Base-by-base conservation (phyloP, 306 rosid genomes). In the Phaseolus lunatus region DNA sequence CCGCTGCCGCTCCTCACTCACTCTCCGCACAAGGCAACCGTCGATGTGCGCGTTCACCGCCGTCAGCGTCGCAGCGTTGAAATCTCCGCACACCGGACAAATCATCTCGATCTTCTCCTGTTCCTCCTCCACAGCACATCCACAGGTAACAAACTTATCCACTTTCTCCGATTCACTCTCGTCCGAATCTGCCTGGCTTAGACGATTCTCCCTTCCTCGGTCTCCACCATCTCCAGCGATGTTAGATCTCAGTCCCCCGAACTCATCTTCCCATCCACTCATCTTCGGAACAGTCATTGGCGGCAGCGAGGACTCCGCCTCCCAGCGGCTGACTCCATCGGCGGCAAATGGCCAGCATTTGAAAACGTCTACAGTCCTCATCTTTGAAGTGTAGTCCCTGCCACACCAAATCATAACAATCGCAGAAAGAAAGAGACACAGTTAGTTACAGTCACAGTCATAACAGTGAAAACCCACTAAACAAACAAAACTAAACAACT, bases 321-420 rank as follows among this genome's bases (percentile, higher is more conserved):
- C 35, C 9, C 74, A 61, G 26, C 73, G 71, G 15, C 72, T 70
- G 13, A 73, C 72, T 5, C 61, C 67, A 26, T 19, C 43, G 19
- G 24, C 48, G 22, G 63, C 18, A 59, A 92, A 92, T 5, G 98
- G 98, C 91, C 92, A 94, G 16, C 94, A 84, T 72, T 84, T 86
- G 29, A 50, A 66, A 50, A 88, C 89, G 69, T 89, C 91, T 10
- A 62, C 54, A 29, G 78, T 68, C 85, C 97, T 90, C 94, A 87
- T 87, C 76, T 87, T 85, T 24, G 82, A 82, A 19, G 94, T 80
- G 22, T 89, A 94, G 83, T 84, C 94, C 76, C 98, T 94, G 80
- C 35, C 78, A 61, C 56, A 53, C 47, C 43, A 24, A 80, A 68
- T 70, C 18, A n/a, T 43, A 86, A 48, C 16, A 86, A 48, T 13